A percentile compares a stretch with the other conserved stretches of the same genome.
Evolutionary conservation across 2,329 filamentous ascomycete species (phyloP).

Genomic region (Aspergillus quadrilineatus): DNA sequence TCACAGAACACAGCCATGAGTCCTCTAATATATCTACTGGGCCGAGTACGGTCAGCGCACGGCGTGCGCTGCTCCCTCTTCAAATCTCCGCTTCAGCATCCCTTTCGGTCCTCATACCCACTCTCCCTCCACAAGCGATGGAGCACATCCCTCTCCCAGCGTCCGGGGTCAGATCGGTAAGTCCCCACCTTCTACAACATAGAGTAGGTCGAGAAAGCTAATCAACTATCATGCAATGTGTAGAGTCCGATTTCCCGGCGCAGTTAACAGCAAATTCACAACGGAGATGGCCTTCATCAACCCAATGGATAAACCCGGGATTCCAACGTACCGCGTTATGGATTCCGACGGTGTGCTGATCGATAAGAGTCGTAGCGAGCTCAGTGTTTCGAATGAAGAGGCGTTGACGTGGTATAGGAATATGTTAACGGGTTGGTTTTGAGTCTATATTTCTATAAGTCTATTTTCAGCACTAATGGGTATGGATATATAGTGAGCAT

Average conservation of each 20-base stretch:
- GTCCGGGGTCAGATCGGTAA: constrained; percentile 60
- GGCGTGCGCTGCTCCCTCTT: not conserved
- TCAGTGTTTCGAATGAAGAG: constrained; percentile 64
- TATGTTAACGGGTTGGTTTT: constrained; percentile 57
- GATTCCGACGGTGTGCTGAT: constrained; percentile 84
- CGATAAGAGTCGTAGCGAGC: constrained; percentile 67
- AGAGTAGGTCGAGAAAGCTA: constrained; percentile 3
- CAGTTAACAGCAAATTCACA: constrained; percentile 90
- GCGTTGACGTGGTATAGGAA: constrained; percentile 61
- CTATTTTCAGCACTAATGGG: too few relatives aligned
- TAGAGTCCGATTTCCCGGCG: constrained; percentile 79
- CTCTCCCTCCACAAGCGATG: constrained; percentile 42
- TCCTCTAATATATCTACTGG: not conserved
- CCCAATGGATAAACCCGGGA: constrained; percentile 68
- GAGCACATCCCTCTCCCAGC: constrained; percentile 56
- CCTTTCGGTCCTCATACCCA: not conserved
- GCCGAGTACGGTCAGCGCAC: constrained; percentile 11
- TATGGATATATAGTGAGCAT: constrained; percentile 58
- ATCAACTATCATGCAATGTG: constrained; percentile 6
- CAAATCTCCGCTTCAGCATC: not conserved
- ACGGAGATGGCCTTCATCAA: constrained; percentile 73
- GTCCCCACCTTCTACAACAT: constrained; percentile 16
- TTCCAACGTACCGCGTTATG: constrained; percentile 89
- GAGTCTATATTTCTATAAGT: too few relatives aligned
- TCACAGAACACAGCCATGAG: constrained; percentile 13